phyloP scores from a whole-genome alignment of 1,284 basidiomycete species.

The Irpex sp. region DNA sequence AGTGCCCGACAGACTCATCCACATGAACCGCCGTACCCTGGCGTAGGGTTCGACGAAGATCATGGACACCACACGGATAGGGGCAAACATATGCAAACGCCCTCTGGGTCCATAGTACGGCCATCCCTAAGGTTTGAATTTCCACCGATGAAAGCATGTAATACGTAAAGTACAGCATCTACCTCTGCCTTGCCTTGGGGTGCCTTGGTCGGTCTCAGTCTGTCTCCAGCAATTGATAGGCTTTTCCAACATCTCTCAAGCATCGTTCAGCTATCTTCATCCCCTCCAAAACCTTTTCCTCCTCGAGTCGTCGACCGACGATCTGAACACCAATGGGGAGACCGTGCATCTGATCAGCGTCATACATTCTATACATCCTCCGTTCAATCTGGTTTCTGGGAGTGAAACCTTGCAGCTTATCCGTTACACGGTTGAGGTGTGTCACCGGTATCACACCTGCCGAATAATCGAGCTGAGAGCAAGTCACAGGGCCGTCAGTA shows the following conservation, averaged over 20 bases:
- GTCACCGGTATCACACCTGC: constrained; percentile 75
- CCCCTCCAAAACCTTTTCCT: constrained; percentile 54
- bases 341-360: constrained; percentile 60
- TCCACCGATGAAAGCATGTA: no score
- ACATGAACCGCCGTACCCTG: not conserved
- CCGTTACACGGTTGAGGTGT: constrained; percentile 54
- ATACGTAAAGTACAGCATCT: no score
- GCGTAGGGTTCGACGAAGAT: not conserved
- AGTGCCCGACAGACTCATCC: not conserved
- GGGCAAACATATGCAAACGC: not conserved
- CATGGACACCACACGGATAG: not conserved
- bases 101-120: no score
- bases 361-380: constrained; percentile 43
- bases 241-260: constrained; percentile 20
- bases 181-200: no score
- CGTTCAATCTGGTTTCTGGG: constrained; percentile 24
- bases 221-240: constrained; percentile 20
- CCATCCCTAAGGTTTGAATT: not conserved
- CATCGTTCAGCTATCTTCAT: constrained; percentile 38
- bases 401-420: constrained; percentile 43
- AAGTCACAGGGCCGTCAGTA: not conserved
- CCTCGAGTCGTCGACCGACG: constrained; percentile 54
- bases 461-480: constrained; percentile 62
- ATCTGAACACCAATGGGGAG: constrained; percentile 67
- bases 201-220: constrained; percentile 2